These are phyloP conservation scores for Neopestalotiopsis sp. DNA, from an alignment of 2,329 filamentous ascomycete species.

Conservation along the genomic window DNA sequence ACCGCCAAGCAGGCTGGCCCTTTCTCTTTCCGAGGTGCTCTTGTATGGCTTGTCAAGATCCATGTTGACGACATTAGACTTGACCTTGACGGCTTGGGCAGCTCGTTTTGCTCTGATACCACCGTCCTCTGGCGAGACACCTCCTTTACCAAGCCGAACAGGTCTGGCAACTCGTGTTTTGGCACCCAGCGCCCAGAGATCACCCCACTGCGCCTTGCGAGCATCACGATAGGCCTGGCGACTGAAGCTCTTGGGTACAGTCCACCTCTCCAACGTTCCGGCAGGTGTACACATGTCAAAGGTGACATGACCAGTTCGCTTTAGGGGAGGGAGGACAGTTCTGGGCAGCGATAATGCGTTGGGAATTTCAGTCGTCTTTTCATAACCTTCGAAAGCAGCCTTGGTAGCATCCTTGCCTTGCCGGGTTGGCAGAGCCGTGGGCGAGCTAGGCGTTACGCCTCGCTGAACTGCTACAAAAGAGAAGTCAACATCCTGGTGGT, in stretches of 20 bases:
- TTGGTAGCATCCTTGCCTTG: slow-evolving; percentile 64
- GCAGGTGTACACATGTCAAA: slow-evolving; percentile 89
- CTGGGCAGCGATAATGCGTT: slow-evolving; percentile 78
- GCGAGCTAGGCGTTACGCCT: slow-evolving; percentile 59
- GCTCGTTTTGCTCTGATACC: slow-evolving; percentile 47
- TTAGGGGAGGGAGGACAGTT: slow-evolving; percentile 79
- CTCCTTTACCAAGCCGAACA: slow-evolving; percentile 62
- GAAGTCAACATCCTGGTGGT: slow-evolving; percentile 90
- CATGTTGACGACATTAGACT: slow-evolving; percentile 48
- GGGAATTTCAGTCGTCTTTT: slow-evolving; percentile 49
- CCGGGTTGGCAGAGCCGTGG: slow-evolving; percentile 20
- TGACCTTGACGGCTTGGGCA: slow-evolving; percentile 28
- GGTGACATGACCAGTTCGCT: slow-evolving; percentile 85
- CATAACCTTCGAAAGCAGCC: slow-evolving; percentile 76
- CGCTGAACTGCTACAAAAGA: slow-evolving; percentile 88
- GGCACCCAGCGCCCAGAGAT: slow-evolving; percentile 92
- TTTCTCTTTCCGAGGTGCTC: slow-evolving; percentile 40
- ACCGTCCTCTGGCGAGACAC: slow-evolving; percentile 46
- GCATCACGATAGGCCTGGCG: slow-evolving; percentile 89
- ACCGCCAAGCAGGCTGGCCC: slow-evolving; percentile 17
- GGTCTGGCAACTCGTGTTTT: slow-evolving; percentile 76
- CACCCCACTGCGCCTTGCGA: slow-evolving; percentile 88
- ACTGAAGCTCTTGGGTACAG: slow-evolving; percentile 81
- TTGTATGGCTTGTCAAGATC: slow-evolving; percentile 41
- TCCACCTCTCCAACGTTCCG: slow-evolving; percentile 91